These are phyloP conservation scores for Kuraishia hungarica DNA, from an alignment of 805 yeast species.

Conservation along the genomic window DNA sequence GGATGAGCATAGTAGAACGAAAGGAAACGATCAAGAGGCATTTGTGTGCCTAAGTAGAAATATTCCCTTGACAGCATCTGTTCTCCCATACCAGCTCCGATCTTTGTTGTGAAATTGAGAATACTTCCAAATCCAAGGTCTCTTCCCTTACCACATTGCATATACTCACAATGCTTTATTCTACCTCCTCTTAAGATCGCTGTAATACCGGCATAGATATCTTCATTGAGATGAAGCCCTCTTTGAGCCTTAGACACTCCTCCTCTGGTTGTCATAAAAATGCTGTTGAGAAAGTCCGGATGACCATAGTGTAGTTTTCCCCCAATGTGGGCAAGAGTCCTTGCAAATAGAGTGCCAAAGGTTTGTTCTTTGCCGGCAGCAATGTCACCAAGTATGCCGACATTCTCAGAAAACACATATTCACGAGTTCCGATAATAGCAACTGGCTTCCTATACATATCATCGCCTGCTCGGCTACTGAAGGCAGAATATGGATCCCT, in stretches of 20 bases:
- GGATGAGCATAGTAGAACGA: slow-evolving; percentile 83
- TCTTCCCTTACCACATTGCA: slow-evolving; percentile 83
- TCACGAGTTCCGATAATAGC: slow-evolving; percentile 83
- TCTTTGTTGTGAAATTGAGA: slow-evolving; percentile 72
- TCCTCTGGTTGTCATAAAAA: slow-evolving; percentile 78
- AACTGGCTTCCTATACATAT: slow-evolving; percentile 41
- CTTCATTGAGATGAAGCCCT: slow-evolving; percentile 78
- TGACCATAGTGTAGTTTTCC: slow-evolving; percentile 84
- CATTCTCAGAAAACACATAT: slow-evolving; percentile 74
- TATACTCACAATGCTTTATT: slow-evolving; percentile 75
- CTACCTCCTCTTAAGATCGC: slow-evolving; percentile 75
- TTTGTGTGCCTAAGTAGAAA: slow-evolving; percentile 67
- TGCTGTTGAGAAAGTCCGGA: slow-evolving; percentile 70
- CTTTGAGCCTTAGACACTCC: slow-evolving; percentile 83
- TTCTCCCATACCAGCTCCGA: slow-evolving; percentile 90
- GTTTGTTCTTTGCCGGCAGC: slow-evolving; percentile 89
- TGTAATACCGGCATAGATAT: slow-evolving; percentile 81
- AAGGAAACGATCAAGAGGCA: slow-evolving; percentile 70
- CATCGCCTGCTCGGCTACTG: slow-evolving; percentile 16
- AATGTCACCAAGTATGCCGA: slow-evolving; percentile 76
- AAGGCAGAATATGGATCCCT: slow-evolving; percentile 16
- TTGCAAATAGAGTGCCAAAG: slow-evolving; percentile 75
- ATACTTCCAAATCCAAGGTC: slow-evolving; percentile 82
- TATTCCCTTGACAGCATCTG: slow-evolving; percentile 79
- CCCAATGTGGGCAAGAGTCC: slow-evolving; percentile 75